Conservation (phyloP, 345 rosid genomes). For the Eucalyptus cloeziana region DNA sequence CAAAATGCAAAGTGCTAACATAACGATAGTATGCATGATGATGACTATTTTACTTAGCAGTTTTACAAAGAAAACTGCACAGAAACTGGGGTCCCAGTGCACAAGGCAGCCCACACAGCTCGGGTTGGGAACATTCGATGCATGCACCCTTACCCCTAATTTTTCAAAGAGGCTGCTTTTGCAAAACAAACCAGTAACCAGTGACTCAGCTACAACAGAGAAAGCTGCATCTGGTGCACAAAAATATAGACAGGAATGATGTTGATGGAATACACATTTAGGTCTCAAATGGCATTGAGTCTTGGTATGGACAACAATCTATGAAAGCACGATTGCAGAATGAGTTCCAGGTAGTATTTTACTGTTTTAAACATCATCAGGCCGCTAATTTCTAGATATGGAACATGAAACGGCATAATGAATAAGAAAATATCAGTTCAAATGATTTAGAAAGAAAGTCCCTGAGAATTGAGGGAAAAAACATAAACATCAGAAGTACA, state of each 20-base stretch:
- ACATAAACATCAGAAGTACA: background rate
- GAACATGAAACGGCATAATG: background rate
- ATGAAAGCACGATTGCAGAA: background rate
- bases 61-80: background rate
- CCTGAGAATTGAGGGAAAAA: background rate
- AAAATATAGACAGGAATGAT: background rate
- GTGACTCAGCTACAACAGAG: background rate
- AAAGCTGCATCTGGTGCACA: background rate
- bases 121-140: background rate
- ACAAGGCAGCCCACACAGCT: background rate
- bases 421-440: background rate
- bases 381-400: background rate
- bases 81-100: background rate
- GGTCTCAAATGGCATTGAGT: background rate
- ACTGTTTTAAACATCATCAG: background rate
- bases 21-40: background rate
- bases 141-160: background rate
- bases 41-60: background rate
- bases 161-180: background rate
- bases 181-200: background rate
- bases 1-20: background rate
- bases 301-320: background rate
- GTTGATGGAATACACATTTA: background rate
- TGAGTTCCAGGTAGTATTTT: background rate
- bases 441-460: background rate